Evolutionary conservation across 1,284 basidiomycete genomes (phyloP), one percentile per base, ranked within the genome.

Genomic region (Puccinia novopanici): DNA sequence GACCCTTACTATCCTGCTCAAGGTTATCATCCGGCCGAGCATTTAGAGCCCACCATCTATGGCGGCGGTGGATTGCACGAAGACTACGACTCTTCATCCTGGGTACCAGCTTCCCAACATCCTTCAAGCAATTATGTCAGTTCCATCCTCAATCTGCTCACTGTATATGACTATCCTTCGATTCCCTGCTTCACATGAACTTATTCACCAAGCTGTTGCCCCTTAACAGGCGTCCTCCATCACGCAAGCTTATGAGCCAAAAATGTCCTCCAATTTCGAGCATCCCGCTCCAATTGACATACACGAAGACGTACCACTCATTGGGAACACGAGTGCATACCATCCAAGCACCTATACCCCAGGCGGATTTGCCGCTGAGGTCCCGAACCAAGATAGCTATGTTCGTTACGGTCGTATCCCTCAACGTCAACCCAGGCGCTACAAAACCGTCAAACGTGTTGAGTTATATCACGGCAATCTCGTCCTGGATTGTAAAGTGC

Each of bases 381-480:
- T 40, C 12, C 70, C 48, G 8, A 22, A 37, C 37, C 84, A 86
- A 61, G 84, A 86, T 37, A 84, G 83, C 61, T 86, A 87, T 82
- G 84, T 88, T 13, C 86, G 87, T 45, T 96, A 95, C 85, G 94
- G 94, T 0, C 87, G 91, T 3, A 92, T 95, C 80, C 94, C 94
- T 0, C 92, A 93, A 84, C 88, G 93, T 13, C 91, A 95, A 2
- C 91, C 93, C 1, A 87, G 94, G 78, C 88, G 94, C 79, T 91
- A 94, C 88, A 94, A 94, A 87, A 96, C 94, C 0, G 91, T 94
- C 85, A 96, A 96, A 88, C 90, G 90, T 84, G 91, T 94, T 82
- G 91, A 92, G 30, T 88, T 96, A n/a, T 94, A 93, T 87, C 91
- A 93, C 82, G 94, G 94, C 2, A 95, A 97, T 86, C 90, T 95